Evolutionary conservation across 2,329 filamentous ascomycete species (phyloP).

Genomic region (Botrytis squamosa): DNA sequence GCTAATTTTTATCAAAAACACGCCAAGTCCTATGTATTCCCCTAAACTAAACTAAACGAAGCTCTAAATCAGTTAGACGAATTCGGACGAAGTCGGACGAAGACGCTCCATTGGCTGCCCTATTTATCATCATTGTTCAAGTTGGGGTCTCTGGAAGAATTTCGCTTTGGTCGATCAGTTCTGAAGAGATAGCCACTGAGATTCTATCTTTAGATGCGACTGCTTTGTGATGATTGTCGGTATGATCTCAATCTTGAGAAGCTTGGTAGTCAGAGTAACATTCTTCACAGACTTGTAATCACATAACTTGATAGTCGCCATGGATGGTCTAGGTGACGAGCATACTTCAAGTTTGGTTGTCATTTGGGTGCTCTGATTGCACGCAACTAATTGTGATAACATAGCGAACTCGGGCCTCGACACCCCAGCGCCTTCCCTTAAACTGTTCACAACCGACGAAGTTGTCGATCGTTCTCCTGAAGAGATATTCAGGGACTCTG

Average conservation of each 20-base stretch:
- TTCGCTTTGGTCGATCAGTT: not conserved
- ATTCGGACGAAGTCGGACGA: not conserved
- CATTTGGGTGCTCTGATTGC: not conserved
- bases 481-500: not conserved
- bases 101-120: not conserved
- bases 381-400: not conserved
- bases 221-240: not conserved
- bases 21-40: not conserved
- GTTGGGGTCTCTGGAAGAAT: not conserved
- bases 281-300: not conserved
- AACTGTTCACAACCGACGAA: not conserved
- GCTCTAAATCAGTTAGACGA: not conserved
- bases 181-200: not conserved
- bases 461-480: not conserved
- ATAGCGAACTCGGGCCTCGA: not conserved
- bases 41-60: not conserved
- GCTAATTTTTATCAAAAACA: not conserved
- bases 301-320: not conserved
- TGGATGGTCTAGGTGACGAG: not conserved
- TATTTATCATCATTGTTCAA: not conserved
- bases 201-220: not conserved
- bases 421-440: too few species aligned
- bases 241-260: not conserved
- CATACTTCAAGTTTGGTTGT: not conserved
- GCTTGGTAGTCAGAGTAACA: not conserved